phyloP scores from a whole-genome alignment of 2,329 filamentous ascomycete genomes.

The Aureobasidium subglaciale region DNA sequence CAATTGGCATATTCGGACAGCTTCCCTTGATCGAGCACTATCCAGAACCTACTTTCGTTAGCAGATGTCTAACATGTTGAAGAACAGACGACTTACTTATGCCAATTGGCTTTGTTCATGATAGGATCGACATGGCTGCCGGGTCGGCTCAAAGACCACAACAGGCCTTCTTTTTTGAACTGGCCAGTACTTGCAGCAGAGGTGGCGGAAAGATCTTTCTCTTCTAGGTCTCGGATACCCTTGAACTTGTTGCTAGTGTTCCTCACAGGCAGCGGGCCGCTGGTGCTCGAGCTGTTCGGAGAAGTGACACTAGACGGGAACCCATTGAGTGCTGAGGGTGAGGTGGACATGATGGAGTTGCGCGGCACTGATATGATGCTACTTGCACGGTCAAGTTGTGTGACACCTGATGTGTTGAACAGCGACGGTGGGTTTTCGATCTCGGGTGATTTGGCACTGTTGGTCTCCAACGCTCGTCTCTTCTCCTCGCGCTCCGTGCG shows the following conservation, averaged over 20 bases:
- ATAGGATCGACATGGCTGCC: constrained; percentile 93
- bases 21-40: constrained; percentile 92
- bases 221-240: constrained; percentile 86
- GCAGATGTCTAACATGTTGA: constrained; percentile 24
- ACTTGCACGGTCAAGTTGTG: constrained; percentile 4
- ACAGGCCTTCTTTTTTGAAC: constrained; percentile 82
- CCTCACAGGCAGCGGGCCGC: constrained; percentile 21
- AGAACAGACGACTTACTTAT: constrained; percentile 63
- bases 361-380: constrained; percentile 10
- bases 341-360: constrained; percentile 11
- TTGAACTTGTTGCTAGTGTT: constrained; percentile 61
- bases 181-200: constrained; percentile 53
- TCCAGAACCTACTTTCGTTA: constrained; percentile 72
- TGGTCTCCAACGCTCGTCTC: constrained; percentile 81
- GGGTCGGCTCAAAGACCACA: constrained; percentile 90
- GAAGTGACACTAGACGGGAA: constrained; percentile 4
- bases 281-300: not conserved
- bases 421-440: not conserved
- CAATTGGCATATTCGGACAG: constrained; percentile 98
- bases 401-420: not conserved
- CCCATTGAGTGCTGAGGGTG: not conserved
- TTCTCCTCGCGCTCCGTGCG: constrained; percentile 95
- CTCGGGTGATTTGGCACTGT: constrained; percentile 40
- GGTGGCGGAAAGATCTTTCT: constrained; percentile 55
- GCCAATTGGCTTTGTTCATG: constrained; percentile 94